Evolutionary conservation across 495 filamentous ascomycete species (phyloP).

Genomic region (Penicillium atrosanguineum): DNA sequence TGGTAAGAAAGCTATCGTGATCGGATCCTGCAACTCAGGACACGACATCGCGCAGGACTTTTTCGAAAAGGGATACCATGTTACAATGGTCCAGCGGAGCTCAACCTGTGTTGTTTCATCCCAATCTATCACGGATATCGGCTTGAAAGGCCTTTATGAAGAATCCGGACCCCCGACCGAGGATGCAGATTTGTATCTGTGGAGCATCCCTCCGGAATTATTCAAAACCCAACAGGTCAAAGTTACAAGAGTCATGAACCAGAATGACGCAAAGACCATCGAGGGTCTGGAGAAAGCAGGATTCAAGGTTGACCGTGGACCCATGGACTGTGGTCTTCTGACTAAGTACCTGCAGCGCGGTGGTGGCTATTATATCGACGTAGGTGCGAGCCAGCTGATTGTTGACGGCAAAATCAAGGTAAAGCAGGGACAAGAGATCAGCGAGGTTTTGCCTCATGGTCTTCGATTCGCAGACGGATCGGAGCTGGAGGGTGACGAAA

Average conservation of each 20-base stretch:
- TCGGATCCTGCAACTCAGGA: slow-evolving; percentile 78
- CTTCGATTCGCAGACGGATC: slow-evolving; percentile 66
- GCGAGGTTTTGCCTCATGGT: slow-evolving; percentile 56
- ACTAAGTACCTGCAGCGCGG: slow-evolving; percentile 75
- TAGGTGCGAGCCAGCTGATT: slow-evolving; percentile 67
- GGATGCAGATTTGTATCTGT: slow-evolving; percentile 60
- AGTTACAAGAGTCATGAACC: slow-evolving; percentile 42
- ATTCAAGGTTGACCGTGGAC: slow-evolving; percentile 67
- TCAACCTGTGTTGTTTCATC: slow-evolving; percentile 68
- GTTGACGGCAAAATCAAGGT: slow-evolving; percentile 73
- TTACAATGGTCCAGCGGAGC: slow-evolving; percentile 80
- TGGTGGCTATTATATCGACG: slow-evolving; percentile 81
- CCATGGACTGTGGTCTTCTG: slow-evolving; percentile 62
- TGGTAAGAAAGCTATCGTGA: slow-evolving; percentile 68
- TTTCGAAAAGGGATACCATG: slow-evolving; percentile 75
- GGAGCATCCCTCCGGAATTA: slow-evolving; percentile 53
- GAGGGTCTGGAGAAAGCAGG: slow-evolving; percentile 64
- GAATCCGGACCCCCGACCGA: slow-evolving; percentile 56
- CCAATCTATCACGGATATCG: slow-evolving; percentile 49
- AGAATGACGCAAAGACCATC: slow-evolving; percentile 47
- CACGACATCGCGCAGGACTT: slow-evolving; percentile 85
- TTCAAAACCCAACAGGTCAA: slow-evolving; percentile 58
- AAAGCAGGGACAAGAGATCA: slow-evolving; percentile 67
- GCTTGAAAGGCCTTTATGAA: slow-evolving; percentile 58
- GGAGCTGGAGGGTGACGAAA: slow-evolving; percentile 70